These are phyloP conservation scores for Catharanthus roseus DNA, from an alignment of 257 asterid genomes.

Conservation along the genomic window DNA sequence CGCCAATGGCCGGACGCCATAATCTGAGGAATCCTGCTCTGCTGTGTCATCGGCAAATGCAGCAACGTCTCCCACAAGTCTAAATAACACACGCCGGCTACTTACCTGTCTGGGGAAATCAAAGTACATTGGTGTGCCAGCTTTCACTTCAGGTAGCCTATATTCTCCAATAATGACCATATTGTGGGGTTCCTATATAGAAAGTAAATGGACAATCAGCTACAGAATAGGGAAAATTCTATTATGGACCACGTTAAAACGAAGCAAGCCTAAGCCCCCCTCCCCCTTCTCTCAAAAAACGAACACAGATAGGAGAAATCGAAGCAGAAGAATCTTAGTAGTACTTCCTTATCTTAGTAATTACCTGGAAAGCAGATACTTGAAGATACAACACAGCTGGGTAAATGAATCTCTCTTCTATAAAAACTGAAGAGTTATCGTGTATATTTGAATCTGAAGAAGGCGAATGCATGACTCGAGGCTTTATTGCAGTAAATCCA, in stretches of 20 bases:
- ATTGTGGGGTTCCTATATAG: constrained; percentile 61
- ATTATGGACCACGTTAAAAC: too few species aligned
- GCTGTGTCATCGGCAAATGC: constrained; percentile 76
- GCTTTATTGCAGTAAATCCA: constrained; percentile 82
- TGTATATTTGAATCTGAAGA: constrained; percentile 34
- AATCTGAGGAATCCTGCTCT: constrained; percentile 73
- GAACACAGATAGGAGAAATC: neutral
- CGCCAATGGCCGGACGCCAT: constrained; percentile 49
- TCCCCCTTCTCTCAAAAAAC: neutral
- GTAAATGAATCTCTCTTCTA: constrained; percentile 75
- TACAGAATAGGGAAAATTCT: too few species aligned
- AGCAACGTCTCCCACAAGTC: constrained; percentile 80
- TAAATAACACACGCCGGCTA: constrained; percentile 63
- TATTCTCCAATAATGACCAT: constrained; percentile 75
- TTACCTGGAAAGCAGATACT: constrained; percentile 92
- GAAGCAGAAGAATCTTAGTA: neutral
- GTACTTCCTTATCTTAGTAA: neutral
- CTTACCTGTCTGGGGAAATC: constrained; percentile 78
- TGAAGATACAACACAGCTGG: constrained; percentile 83
- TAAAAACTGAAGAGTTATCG: constrained; percentile 30
- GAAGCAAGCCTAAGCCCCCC: neutral
- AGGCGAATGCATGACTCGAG: constrained; percentile 77
- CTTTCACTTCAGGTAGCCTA: constrained; percentile 84
- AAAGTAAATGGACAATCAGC: neutral
- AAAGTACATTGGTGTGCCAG: constrained; percentile 83